Percentiles rank a stretch among this genome's conserved stretches.
These are phyloP conservation scores for Epichloe typhina DNA, from an alignment of 2,329 filamentous ascomycete species.

Conservation along the genomic window DNA sequence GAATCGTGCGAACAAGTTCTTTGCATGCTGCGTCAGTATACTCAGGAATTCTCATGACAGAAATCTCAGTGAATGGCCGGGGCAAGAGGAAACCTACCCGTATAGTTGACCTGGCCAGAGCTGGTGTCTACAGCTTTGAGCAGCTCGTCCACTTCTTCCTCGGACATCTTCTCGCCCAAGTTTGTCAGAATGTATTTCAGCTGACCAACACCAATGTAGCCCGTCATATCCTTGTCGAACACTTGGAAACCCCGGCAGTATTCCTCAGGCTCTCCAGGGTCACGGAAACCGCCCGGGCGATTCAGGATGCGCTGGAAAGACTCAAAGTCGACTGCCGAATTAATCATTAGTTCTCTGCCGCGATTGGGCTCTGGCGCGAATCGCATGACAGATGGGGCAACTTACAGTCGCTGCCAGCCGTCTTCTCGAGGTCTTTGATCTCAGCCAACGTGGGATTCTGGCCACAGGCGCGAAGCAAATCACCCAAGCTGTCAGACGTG, in stretches of 20 bases:
- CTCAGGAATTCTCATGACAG: neutral
- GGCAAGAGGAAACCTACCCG: constrained; percentile 40
- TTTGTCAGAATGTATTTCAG: constrained; percentile 97
- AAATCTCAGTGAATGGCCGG: neutral
- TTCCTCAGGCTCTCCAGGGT: constrained; percentile 93
- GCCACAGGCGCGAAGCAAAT: constrained; percentile 88
- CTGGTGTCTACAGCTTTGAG: constrained; percentile 96
- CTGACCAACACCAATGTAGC: constrained; percentile 94
- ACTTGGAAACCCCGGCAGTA: constrained; percentile 99
- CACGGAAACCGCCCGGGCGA: constrained; percentile 93
- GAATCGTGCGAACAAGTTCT: constrained; percentile 78
- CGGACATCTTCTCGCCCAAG: constrained; percentile 97
- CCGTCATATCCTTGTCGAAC: constrained; percentile 98
- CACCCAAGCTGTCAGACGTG: constrained; percentile 71
- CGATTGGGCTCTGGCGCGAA: no score
- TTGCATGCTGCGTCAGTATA: constrained; percentile 3
- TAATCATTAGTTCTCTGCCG: neutral
- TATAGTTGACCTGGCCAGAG: constrained; percentile 95
- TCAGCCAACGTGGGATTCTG: constrained; percentile 95
- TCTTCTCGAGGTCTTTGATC: constrained; percentile 85
- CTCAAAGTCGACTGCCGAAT: constrained; percentile 79
- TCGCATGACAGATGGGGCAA: constrained; percentile 14
- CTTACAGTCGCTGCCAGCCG: constrained; percentile 82
- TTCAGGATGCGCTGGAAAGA: constrained; percentile 94
- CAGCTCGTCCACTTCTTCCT: constrained; percentile 97